Evolutionary conservation across 768 basidiomycete genomes (phyloP).

Genomic region (Macrocybe gigantea): DNA sequence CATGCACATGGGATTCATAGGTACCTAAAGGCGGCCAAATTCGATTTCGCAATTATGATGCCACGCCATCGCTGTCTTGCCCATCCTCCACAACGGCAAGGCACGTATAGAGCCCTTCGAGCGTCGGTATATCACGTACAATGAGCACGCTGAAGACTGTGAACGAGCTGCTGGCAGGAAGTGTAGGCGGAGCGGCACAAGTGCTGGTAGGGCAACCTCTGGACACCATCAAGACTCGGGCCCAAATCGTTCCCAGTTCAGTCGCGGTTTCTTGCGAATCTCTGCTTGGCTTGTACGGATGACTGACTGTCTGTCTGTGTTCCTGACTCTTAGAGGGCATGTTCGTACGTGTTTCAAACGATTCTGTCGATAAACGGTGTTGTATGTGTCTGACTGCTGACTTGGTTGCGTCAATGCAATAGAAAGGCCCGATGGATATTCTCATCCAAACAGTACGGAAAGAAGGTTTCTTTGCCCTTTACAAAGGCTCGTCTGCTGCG

Average conservation of each 20-base stretch:
- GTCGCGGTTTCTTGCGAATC: conserved; percentile 7
- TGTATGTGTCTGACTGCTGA: not conserved
- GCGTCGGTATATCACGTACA: not conserved
- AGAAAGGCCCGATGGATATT: conserved; percentile 96
- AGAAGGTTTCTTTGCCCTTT: conserved; percentile 91
- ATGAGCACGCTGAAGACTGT: conserved; percentile 44
- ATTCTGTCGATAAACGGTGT: not conserved
- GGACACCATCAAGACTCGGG: conserved; percentile 85
- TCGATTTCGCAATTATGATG: no score
- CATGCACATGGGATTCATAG: no score
- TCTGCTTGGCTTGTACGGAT: not conserved
- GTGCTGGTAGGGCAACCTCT: conserved; percentile 93
- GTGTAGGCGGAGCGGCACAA: conserved; percentile 89
- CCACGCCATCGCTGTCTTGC: no score
- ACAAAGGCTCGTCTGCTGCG: conserved; percentile 63
- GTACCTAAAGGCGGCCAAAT: no score
- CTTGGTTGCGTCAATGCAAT: not conserved
- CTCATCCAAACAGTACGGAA: conserved; percentile 71
- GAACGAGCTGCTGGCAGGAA: conserved; percentile 84
- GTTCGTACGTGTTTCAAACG: conserved; percentile 58
- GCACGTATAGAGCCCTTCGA: no score
- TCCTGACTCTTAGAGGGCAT: conserved; percentile 55
- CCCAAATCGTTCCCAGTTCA: conserved; percentile 81
- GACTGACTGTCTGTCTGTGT: conserved; percentile 1
- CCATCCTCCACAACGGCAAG: no score